A percentile compares a stretch with the other conserved stretches of the same genome.
Evolutionary conservation across 345 rosid genomes (phyloP).

Genomic region (Citrus unshiu): DNA sequence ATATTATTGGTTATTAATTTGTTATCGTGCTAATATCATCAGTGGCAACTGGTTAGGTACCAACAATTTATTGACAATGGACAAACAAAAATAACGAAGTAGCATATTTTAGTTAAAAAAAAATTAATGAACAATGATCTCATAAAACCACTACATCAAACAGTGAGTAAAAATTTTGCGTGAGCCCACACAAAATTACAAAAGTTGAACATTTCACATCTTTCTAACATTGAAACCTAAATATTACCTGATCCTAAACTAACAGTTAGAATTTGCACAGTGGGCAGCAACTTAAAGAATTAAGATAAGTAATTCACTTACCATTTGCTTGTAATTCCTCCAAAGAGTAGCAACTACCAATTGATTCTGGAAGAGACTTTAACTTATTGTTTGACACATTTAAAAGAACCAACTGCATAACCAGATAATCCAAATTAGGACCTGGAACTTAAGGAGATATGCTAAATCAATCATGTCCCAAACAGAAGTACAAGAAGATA

Average conservation of each 20-base stretch:
- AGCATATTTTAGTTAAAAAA: not conserved
- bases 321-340: slow-evolving; percentile 95
- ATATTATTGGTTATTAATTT: not conserved
- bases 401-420: slow-evolving; percentile 73
- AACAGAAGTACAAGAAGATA: not conserved
- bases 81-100: not conserved
- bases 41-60: not conserved
- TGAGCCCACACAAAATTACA: not conserved
- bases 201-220: not conserved
- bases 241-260: not conserved
- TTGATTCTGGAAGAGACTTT: slow-evolving; percentile 90
- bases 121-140: not conserved
- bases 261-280: not conserved
- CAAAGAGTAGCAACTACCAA: slow-evolving; percentile 90
- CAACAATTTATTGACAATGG: not conserved
- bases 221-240: not conserved
- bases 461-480: not conserved
- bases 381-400: slow-evolving; percentile 86
- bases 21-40: not conserved
- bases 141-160: not conserved
- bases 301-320: slow-evolving; percentile 20
- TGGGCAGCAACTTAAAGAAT: not conserved
- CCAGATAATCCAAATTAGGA: slow-evolving; percentile 19
- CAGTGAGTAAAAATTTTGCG: not conserved
- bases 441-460: not conserved